Evolutionary conservation across 768 basidiomycete species (phyloP).

Genomic region (Lactifluus hygrophoroides): DNA sequence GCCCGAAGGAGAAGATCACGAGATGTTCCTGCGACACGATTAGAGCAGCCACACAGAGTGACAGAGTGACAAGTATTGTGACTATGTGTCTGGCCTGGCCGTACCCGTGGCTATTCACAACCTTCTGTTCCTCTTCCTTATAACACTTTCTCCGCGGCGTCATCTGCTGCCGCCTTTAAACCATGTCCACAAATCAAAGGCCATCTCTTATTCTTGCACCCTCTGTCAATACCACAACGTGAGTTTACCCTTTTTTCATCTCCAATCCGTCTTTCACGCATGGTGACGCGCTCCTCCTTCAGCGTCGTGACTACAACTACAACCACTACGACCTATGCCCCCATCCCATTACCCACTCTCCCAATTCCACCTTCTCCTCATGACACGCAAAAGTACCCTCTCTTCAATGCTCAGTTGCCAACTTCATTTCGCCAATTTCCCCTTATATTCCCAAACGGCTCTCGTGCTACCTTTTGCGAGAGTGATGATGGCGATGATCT

Average conservation of each 20-base stretch:
- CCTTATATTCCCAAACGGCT: slow-evolving; percentile 71
- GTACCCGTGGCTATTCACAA: background rate
- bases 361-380: slow-evolving; percentile 64
- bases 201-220: slow-evolving; percentile 69
- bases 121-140: background rate
- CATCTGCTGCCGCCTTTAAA: slow-evolving; percentile 24
- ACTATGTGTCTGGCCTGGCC: background rate
- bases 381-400: slow-evolving; percentile 72
- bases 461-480: slow-evolving; percentile 72
- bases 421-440: slow-evolving; percentile 65
- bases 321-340: slow-evolving; percentile 82
- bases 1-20: too few species aligned
- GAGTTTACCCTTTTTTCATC: slow-evolving; percentile 26
- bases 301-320: slow-evolving; percentile 90
- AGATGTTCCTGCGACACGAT: too few species aligned
- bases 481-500: slow-evolving; percentile 50
- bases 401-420: slow-evolving; percentile 69
- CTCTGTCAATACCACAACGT: slow-evolving; percentile 82
- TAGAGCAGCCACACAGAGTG: too few species aligned
- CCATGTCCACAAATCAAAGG: slow-evolving; percentile 55
- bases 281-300: slow-evolving; percentile 5
- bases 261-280: background rate
- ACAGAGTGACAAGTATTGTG: background rate
- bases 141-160: slow-evolving; percentile 22
- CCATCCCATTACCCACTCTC: slow-evolving; percentile 71